Evolutionary conservation across 2,329 filamentous ascomycete genomes (phyloP).

Genomic region (Ceratocystis ficicola): DNA sequence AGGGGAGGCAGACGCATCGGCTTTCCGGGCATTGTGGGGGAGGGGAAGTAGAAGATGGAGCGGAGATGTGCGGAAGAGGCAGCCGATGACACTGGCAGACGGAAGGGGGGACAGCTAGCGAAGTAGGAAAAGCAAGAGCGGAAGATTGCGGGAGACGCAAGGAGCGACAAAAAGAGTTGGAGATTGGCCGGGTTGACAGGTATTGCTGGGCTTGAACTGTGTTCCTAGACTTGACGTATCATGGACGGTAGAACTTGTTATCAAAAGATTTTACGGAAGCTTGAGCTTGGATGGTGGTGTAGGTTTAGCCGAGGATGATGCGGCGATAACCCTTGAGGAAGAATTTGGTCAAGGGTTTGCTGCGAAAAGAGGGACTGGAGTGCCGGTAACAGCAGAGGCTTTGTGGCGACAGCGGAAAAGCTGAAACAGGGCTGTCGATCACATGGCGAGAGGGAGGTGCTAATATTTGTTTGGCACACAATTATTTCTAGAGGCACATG

Average conservation of each 20-base stretch:
- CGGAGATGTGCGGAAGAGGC: neutral
- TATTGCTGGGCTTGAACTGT: neutral
- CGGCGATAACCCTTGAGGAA: neutral
- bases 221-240: neutral
- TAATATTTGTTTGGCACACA: too few relatives aligned
- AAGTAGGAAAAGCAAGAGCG: too few relatives aligned
- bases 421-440: too few relatives aligned
- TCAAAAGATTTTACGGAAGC: neutral
- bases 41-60: neutral
- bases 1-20: slow-evolving; percentile 48
- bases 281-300: neutral
- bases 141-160: too few relatives aligned
- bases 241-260: neutral
- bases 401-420: too few relatives aligned
- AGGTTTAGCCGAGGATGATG: neutral
- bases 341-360: neutral
- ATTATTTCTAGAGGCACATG: too few relatives aligned
- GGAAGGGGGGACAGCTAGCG: neutral
- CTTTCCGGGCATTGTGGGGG: slow-evolving; percentile 36
- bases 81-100: neutral
- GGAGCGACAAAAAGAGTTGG: neutral
- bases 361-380: neutral
- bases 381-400: too few relatives aligned
- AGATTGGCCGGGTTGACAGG: neutral
- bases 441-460: too few relatives aligned